phyloP scores from a whole-genome alignment of 2,329 filamentous ascomycete species.

The Hypomyces perniciosus region DNA sequence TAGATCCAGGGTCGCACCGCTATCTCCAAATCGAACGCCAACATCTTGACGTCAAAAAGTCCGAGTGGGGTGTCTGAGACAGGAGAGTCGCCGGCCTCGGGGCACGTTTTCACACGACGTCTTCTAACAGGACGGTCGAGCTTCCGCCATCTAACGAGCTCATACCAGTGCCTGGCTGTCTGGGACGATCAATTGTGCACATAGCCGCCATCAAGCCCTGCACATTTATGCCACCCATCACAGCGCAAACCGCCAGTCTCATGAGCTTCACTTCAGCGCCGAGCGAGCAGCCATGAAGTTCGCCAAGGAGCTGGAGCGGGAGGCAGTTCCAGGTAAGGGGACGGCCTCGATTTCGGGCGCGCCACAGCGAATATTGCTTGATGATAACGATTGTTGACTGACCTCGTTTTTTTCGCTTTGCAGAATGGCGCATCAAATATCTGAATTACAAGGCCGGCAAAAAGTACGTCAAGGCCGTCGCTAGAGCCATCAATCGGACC shows the following conservation, averaged over 20 bases:
- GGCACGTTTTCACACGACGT: constrained; percentile 2
- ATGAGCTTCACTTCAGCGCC: not conserved
- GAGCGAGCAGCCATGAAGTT: constrained; percentile 50
- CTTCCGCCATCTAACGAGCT: not conserved
- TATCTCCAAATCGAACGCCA: too few species aligned
- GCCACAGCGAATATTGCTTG: constrained; percentile 7
- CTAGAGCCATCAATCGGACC: constrained; percentile 62
- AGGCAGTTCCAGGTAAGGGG: constrained; percentile 68
- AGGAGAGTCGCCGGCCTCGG: not conserved
- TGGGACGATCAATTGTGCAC: not conserved
- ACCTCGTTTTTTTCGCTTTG: not conserved
- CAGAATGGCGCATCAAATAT: constrained; percentile 90
- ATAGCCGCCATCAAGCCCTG: constrained; percentile 13
- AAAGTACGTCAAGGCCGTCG: constrained; percentile 83
- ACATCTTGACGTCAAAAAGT: constrained; percentile 5
- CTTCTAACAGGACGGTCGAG: constrained; percentile 6
- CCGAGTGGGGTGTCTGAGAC: constrained; percentile 6
- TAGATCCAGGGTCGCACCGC: not conserved
- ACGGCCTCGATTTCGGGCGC: not conserved
- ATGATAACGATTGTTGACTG: not conserved
- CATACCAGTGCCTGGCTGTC: not conserved
- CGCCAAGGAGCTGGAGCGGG: constrained; percentile 74
- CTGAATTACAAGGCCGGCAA: constrained; percentile 94
- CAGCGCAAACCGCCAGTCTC: not conserved
- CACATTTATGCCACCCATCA: constrained; percentile 6